A percentile compares a stretch with the other conserved stretches of the same genome.
phyloP scores from a whole-genome alignment of 2,329 filamentous ascomycete genomes.

The Dichotomopilus funicola region DNA sequence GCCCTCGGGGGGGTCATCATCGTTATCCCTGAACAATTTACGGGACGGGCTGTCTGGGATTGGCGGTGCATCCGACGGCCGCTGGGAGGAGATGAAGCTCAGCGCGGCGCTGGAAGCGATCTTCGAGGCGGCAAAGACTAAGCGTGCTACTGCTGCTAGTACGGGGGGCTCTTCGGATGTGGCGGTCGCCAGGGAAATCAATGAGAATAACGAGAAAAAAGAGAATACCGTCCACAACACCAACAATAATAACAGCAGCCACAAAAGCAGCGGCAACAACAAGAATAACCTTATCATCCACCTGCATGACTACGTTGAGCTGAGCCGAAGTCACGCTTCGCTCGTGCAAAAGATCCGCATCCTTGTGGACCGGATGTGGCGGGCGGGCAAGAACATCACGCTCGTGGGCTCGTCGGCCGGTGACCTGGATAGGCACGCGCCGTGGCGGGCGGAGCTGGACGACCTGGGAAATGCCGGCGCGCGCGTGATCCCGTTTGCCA shows the following conservation, averaged over 20 bases:
- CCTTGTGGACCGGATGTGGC: constrained; percentile 65
- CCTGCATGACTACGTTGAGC: constrained; percentile 72
- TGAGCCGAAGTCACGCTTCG: constrained; percentile 64
- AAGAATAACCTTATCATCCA: constrained; percentile 57
- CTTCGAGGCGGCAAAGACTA: constrained; percentile 41
- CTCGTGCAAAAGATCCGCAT: constrained; percentile 65
- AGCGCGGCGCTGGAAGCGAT: constrained; percentile 51
- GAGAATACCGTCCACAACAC: too few species aligned
- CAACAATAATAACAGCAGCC: constrained; percentile 2
- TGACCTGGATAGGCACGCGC: constrained; percentile 37
- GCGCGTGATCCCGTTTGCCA: constrained; percentile 28
- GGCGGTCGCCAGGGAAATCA: too few species aligned
- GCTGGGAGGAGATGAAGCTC: constrained; percentile 58
- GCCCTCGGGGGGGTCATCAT: constrained; percentile 19
- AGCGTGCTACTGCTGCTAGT: constrained; percentile 12
- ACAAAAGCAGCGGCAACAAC: background rate
- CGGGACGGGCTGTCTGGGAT: background rate
- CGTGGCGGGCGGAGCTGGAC: constrained; percentile 26
- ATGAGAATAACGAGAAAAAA: too few species aligned
- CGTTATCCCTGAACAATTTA: too few species aligned
- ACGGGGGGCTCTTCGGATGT: too few species aligned
- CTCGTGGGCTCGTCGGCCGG: constrained; percentile 70
- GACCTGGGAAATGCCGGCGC: constrained; percentile 29
- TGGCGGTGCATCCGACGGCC: constrained; percentile 35
- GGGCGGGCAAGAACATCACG: constrained; percentile 63